A percentile compares a stretch with the other conserved stretches of the same genome.
Conservation (phyloP, 2,329 filamentous ascomycete species). For the Xylariaceae sp. region DNA sequence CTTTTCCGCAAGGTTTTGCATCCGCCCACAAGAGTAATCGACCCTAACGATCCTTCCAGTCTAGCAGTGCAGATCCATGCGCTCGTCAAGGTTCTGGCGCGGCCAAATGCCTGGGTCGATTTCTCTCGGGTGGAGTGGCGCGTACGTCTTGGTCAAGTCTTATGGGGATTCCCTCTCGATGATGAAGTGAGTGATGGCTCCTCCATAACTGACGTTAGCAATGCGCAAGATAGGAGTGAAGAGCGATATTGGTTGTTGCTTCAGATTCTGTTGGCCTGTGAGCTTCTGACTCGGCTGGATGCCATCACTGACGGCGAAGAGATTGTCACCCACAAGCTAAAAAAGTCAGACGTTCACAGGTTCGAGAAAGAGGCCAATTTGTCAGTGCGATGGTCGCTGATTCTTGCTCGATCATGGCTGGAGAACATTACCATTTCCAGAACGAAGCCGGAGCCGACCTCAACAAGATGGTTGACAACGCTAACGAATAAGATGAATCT, state of each 20-base stretch:
- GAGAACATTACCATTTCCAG: conserved; percentile 59
- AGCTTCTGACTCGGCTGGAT: conserved; percentile 60
- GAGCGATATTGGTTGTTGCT: conserved; percentile 64
- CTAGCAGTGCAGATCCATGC: conserved; percentile 66
- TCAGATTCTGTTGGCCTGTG: conserved; percentile 59
- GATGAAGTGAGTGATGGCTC: conserved; percentile 50
- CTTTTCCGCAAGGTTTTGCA: conserved; percentile 56
- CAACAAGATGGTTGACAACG: conserved; percentile 50
- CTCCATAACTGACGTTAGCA: conserved; percentile 45
- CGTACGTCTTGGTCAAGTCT: conserved; percentile 64
- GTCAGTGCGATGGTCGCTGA: conserved; percentile 62
- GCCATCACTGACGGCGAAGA: conserved; percentile 58
- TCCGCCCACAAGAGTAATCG: conserved; percentile 51
- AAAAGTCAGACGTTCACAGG: conserved; percentile 51
- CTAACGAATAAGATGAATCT: conserved; percentile 51
- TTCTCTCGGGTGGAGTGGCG: conserved; percentile 71
- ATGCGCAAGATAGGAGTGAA: conserved; percentile 48
- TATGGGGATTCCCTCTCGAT: conserved; percentile 56
- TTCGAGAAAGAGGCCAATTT: conserved; percentile 58
- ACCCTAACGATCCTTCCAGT: conserved; percentile 54
- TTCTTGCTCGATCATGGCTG: conserved; percentile 61
- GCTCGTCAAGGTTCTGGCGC: conserved; percentile 59
- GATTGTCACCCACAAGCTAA: conserved; percentile 46
- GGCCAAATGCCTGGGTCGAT: conserved; percentile 67
- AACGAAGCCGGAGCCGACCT: conserved; percentile 35